Percentiles rank a stretch among this genome's conserved stretches.
Conservation (phyloP, 192 early-diverging fungal species). For the Gaertneriomyces semiglobifer region DNA sequence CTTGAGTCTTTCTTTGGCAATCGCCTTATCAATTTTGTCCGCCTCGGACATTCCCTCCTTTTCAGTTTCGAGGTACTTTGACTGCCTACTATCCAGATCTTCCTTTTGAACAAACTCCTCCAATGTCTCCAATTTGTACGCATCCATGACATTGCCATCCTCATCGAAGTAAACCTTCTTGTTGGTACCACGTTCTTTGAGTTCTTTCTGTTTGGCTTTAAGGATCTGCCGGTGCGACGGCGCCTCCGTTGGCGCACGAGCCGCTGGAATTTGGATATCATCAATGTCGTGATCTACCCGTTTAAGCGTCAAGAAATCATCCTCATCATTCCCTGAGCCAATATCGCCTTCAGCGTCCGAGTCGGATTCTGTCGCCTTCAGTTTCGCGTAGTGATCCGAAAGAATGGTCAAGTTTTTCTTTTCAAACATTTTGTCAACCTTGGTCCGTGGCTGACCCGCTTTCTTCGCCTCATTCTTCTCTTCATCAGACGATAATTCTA, state of each 20-base stretch:
- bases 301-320: constrained; percentile 81
- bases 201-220: constrained; percentile 62
- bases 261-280: constrained; percentile 39
- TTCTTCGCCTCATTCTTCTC: constrained; percentile 4
- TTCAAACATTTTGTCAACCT: constrained; percentile 88
- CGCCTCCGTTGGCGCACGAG: constrained; percentile 4
- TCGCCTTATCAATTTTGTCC: constrained; percentile 75
- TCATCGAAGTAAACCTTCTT: constrained; percentile 87
- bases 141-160: constrained; percentile 72
- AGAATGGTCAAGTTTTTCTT: constrained; percentile 88
- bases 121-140: constrained; percentile 77
- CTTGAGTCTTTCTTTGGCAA: constrained; percentile 66
- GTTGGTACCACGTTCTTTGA: constrained; percentile 68
- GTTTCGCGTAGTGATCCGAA: constrained; percentile 84
- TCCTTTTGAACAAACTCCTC: constrained; percentile 75
- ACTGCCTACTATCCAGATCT: constrained; percentile 58
- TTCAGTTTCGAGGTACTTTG: constrained; percentile 70
- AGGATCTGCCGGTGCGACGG: constrained; percentile 40
- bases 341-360: constrained; percentile 28
- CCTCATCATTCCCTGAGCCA: constrained; percentile 57
- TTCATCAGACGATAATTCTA: constrained; percentile 24
- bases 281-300: constrained; percentile 77
- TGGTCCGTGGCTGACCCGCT: constrained; percentile 56
- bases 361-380: constrained; percentile 57
- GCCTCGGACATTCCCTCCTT: constrained; percentile 65